Base-by-base conservation (phyloP, 805 yeast species). In the Saccharomycopsis sp. region DNA sequence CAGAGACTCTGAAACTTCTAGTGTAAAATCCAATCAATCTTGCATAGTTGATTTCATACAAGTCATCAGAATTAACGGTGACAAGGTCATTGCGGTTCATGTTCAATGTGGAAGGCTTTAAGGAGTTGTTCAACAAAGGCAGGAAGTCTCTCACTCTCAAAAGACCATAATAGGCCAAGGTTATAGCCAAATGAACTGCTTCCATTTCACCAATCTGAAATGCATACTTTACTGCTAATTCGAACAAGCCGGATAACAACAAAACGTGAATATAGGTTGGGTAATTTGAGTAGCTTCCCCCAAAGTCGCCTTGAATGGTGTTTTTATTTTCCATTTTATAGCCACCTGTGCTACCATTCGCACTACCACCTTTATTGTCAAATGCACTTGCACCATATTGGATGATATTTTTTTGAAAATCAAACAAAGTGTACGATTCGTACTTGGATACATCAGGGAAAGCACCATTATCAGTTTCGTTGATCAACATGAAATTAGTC, bases 121-220 rank as follows among this genome's bases (percentile, higher is more conserved):
- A 31, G 12, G 36, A 50, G 50, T 46, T 42, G 36, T 45, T 37
- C 9, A n/a, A 9, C 27, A 25, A 9, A n/a, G 9, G 12, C n/a
- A n/a, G 12, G 32, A 54, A 65, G 17, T 48, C 53, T 1, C 73
- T 59, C 2, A 73, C 72, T 41, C 73, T 72, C 44, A 86, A 57
- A 43, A 86, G 63, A 0, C 89, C 84, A 54, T 79, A 75, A 56
- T 82, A 79, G 5, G 78, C 74, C 38, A 92, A 66, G 0, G 82
- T 84, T 49, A 92, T 82, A 1, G 94, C 86, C 48, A 87, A 69
- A 60, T 92, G 97, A 12, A 87, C 92, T 8, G 94, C 81, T 53
- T 86, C 95, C 41, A 84, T 74, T 55, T 85, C 94, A 57, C 74
- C 80, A 32, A 72, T 63, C 25, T 69, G 62, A 52, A 73, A 71